Percentiles rank a stretch among this genome's conserved stretches.
Evolutionary conservation across 2,329 filamentous ascomycete genomes (phyloP).

Genomic region (Cordyceps tenuipes): DNA sequence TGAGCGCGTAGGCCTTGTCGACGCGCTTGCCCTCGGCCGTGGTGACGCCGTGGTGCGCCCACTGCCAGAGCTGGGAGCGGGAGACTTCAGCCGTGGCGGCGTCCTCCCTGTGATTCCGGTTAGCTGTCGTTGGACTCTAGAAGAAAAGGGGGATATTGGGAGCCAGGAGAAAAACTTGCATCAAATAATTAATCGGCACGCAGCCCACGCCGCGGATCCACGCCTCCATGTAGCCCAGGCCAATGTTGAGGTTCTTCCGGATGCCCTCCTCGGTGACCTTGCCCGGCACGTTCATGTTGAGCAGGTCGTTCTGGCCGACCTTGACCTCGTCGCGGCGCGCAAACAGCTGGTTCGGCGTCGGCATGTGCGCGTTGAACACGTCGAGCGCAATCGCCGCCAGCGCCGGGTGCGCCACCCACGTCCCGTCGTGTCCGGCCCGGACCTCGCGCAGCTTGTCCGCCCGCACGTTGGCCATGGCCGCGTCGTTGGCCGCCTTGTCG

Average conservation of each 20-base stretch:
- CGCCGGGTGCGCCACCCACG: slow-evolving; percentile 95
- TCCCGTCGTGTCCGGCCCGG: slow-evolving; percentile 87
- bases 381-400: slow-evolving; percentile 82
- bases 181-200: slow-evolving; percentile 94
- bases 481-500: slow-evolving; percentile 81
- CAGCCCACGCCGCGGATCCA: slow-evolving; percentile 94
- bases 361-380: slow-evolving; percentile 98
- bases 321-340: slow-evolving; percentile 81
- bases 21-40: slow-evolving; percentile 86
- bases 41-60: slow-evolving; percentile 64
- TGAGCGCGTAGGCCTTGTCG: slow-evolving; percentile 84
- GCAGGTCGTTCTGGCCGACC: slow-evolving; percentile 78
- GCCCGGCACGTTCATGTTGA: slow-evolving; percentile 97
- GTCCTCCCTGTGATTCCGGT: slow-evolving; percentile 56
- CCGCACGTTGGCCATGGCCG: slow-evolving; percentile 86
- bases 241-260: slow-evolving; percentile 95
- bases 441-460: slow-evolving; percentile 96
- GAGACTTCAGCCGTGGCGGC: slow-evolving; percentile 95
- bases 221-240: slow-evolving; percentile 95
- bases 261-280: slow-evolving; percentile 90
- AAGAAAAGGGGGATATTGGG: background rate
- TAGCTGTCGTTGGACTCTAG: background rate
- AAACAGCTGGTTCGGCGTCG: slow-evolving; percentile 93
- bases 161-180: slow-evolving; percentile 47
- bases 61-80: slow-evolving; percentile 93